Evolutionary conservation across 257 asterid genomes (phyloP), one percentile per base, ranked within the genome.

Genomic region (Fraxinus excelsior): DNA sequence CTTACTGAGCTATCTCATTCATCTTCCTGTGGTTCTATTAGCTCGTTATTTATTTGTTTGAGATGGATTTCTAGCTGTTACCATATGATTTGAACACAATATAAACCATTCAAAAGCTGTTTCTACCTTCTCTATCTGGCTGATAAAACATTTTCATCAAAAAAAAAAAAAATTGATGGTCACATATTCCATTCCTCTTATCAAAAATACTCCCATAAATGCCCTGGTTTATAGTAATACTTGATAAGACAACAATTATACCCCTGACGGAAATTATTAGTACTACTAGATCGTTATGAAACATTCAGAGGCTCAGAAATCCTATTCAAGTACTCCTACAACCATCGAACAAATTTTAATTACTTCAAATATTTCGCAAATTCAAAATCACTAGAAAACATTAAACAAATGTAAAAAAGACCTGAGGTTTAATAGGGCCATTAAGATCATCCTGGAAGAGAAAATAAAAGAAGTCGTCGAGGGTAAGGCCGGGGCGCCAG

Each of bases 361-460:
- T 60, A 25, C 67, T 7, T 2, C 29, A 12, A 23, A 23, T 60
- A 23, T 60, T 51, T 60, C 18, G 8, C 13, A 23, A 21, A n/a
- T 60, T 23, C 67, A 23, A 10, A 60, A 11, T 60, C 4, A 60
- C 32, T 10, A 60, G 26, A 25, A 60, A 60, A 21, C 67, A 23
- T 60, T 62, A 26, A 56, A 56, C 10, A 2, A n/a, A 7, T 18
- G 26, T 56, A 56, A 26, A 53, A 42, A 46, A 32, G 8, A 95
- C 99, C 98, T 85, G 80, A 10, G 88, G 44, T 60, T 53, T 80
- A 58, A 96, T 83, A 42, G 99, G 95, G 78, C 97, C 97, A 76
- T 96, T 96, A 81, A 96, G 95, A 82, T 93, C 97, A 72, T 90
- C 96, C 42, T 86, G 95, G 72, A 96, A 90, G 0, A 96, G 82